Base-by-base conservation (phyloP, 1,284 basidiomycete genomes). In the Tausonia pullulans region DNA sequence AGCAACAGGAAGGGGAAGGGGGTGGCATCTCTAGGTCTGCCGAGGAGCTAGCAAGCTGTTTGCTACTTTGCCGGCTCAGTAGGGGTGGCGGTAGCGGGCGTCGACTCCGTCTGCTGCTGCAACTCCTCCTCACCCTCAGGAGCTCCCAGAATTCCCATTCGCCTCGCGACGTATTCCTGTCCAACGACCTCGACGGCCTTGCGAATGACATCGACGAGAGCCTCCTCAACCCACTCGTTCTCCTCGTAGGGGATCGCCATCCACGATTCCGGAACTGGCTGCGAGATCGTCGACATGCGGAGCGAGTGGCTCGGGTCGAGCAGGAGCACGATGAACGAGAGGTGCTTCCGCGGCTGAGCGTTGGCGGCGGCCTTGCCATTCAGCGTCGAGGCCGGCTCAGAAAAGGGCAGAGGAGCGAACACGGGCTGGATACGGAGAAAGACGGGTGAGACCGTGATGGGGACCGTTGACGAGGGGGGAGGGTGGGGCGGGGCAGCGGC, bases 171-270 rank as follows among this genome's bases (percentile, higher is more conserved):
- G 73, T 91, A 91, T 69, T 94, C 89, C 74, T 95, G 91, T 0
- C 90, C 90, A 66, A 93, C 77, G 27, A 90, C 83, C 76, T 94
- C 91, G 39, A 92, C 83, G 5, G 86, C 87, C 5, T 90, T 80
- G 65, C 88, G 79, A 67, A 97, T 78, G 0, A 85, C 82, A 71
- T 95, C 93, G 1, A 92, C 92, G 65, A 95, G 83, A 40, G 87
- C 76, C 73, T 96, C 91, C 76, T 97, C 94, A 4, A 96, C 91
- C 94, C 94, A 97, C 61, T 94, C 90, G 73, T 90, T 88, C 65
- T 75, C 72, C 67, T 87, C 83, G 73, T 95, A 92, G 83, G 89
- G 92, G 46, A 94, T 79, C 1, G 85, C 83, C 62, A 96, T 75
- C 93, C 93, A 97, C 63, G 81, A 79, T 6, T 78, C 81, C 0